Evolutionary conservation across 306 rosid genomes (phyloP), one percentile per base, ranked within the genome.

Genomic region (Mucuna pruriens): DNA sequence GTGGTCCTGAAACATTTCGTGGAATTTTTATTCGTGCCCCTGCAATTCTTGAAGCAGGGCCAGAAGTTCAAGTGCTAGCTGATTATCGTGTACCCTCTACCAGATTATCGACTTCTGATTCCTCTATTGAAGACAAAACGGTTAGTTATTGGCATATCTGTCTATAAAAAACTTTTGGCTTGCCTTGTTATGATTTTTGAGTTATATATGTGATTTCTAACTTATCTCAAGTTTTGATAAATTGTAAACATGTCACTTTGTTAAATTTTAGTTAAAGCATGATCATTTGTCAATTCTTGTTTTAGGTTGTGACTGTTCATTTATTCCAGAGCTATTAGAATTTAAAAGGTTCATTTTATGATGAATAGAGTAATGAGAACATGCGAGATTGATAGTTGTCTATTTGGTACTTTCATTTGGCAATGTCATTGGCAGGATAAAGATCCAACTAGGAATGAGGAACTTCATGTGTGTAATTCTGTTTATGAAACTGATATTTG

Each of bases 11-110:
- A 83, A 83, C 92, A 26, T 95, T 89, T 68, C 96, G 93, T 63
- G 99, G 94, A 55, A 80, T 95, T 85, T 95, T 91, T 89, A 93
- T 95, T 75, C 98, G 96, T 36, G 99, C 99, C 75, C 99, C 99
- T 15, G 99, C 96, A 73, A 93, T 95, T 71, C 87, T 95, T 85
- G 98, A 93, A 10, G 92, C 79, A 48, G 99, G 99, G 17, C 90
- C 99, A n/a, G 96, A 86, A 65, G 98, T 93, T 80, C 90, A 91
- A 85, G 94, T 93, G 72, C 87, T 93, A 36, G 98, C 94, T 83
- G 92, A 86, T 42, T 89, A 81, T 88, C 78, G 90, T 48, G 90
- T 89, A 69, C 83, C 88, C 39, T 83, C 90, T 48, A 54, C 74
- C 62, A 58, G 76, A 39, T 26, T 51, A 52, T 74, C 29, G 64